These are phyloP conservation scores for Naematelia encephala DNA, from an alignment of 768 basidiomycete genomes.

Conservation along the genomic window DNA sequence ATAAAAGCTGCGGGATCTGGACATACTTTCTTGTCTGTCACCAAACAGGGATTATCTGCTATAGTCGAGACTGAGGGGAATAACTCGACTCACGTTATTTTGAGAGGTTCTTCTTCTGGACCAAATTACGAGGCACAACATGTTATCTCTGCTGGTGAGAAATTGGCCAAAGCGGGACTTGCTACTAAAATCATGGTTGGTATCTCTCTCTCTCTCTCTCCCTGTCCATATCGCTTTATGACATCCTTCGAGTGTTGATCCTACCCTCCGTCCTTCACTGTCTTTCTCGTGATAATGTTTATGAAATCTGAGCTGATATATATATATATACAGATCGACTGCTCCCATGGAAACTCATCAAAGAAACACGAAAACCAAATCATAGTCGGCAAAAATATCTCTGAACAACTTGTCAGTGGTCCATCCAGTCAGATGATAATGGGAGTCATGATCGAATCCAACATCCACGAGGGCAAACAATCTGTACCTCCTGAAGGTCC, in stretches of 20 bases:
- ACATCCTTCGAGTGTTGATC: too few relatives aligned
- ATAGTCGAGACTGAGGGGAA: constrained; percentile 91
- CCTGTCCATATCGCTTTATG: neutral
- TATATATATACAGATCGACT: constrained; percentile 45
- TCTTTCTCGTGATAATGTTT: too few relatives aligned
- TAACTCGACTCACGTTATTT: constrained; percentile 87
- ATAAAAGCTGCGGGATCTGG: constrained; percentile 85
- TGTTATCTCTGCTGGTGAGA: constrained; percentile 70
- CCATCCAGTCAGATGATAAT: constrained; percentile 61
- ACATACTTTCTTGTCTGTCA: constrained; percentile 94
- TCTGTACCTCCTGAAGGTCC: constrained; percentile 73
- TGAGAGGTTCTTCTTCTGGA: constrained; percentile 82
- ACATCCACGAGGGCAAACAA: constrained; percentile 86
- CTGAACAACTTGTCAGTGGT: constrained; percentile 62
- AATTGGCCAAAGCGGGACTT: constrained; percentile 74
- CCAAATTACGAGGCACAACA: constrained; percentile 82
- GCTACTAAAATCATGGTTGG: constrained; percentile 80
- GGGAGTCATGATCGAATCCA: constrained; percentile 96
- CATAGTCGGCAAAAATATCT: constrained; percentile 51
- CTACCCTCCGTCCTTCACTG: too few relatives aligned
- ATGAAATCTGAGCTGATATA: too few relatives aligned
- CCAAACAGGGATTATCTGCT: constrained; percentile 72
- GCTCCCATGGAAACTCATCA: constrained; percentile 84
- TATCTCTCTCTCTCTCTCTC: neutral
- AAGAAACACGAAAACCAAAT: constrained; percentile 94